These are phyloP conservation scores for Leptographium flavum DNA, from an alignment of 2,329 filamentous ascomycete genomes.

Conservation along the genomic window DNA sequence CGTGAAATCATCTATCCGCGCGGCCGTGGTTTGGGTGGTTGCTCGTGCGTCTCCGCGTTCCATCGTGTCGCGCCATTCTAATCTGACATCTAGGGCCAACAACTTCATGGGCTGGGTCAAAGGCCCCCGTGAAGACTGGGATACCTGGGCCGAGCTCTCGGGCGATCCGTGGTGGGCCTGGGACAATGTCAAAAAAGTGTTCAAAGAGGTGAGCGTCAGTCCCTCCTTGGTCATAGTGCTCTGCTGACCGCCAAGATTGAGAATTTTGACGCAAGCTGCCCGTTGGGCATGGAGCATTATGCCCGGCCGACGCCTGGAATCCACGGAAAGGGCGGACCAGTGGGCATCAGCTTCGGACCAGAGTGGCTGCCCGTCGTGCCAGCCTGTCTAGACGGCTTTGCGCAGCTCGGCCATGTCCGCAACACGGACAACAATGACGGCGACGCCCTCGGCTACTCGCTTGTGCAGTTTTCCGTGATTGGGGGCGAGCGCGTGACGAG, in stretches of 20 bases:
- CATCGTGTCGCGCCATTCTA: background rate
- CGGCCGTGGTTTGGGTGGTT: constrained; percentile 1
- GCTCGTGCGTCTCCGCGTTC: background rate
- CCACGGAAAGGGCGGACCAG: background rate
- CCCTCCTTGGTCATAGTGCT: background rate
- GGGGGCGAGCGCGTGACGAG: constrained; percentile 1
- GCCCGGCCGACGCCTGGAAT: background rate
- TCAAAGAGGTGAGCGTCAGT: background rate
- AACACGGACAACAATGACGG: constrained; percentile 3
- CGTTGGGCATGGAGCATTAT: constrained; percentile 1
- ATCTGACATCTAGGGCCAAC: background rate
- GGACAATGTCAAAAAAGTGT: constrained; percentile 1
- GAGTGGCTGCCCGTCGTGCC: background rate
- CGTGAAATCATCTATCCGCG: constrained; percentile 3
- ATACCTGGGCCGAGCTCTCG: background rate
- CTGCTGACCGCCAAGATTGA: background rate
- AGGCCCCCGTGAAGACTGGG: constrained; percentile 1
- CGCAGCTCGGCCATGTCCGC: background rate
- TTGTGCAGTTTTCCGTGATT: constrained; percentile 2
- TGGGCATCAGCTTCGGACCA: background rate
- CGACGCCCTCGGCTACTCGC: background rate
- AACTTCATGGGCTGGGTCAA: constrained; percentile 4
- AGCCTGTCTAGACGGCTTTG: background rate
- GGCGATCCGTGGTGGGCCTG: constrained; percentile 3
- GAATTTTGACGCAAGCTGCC: background rate